phyloP scores from a whole-genome alignment of 345 rosid genomes.

The Erysimum cheiranthoides region DNA sequence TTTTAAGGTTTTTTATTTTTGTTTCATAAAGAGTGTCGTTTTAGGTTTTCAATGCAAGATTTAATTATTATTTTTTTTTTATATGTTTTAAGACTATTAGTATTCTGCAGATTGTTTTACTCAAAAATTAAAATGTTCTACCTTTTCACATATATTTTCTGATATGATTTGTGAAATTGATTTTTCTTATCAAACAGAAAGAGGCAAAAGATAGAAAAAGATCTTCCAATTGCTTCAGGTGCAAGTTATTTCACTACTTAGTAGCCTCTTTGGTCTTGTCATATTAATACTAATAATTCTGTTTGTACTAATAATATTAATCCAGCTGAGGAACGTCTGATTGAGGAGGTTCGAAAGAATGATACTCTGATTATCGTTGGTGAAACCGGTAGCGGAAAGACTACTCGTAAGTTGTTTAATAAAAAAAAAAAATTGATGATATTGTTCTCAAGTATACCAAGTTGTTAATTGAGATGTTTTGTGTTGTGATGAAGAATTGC shows the following conservation, averaged over 20 bases:
- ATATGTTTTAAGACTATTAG: no score
- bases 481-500: constrained; percentile 65
- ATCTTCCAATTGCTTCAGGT: constrained; percentile 94
- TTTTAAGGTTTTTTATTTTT: no score
- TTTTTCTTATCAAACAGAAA: constrained; percentile 37
- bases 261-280: background rate
- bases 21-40: no score
- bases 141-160: no score
- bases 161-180: background rate
- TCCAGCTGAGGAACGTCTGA: constrained; percentile 69
- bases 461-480: background rate
- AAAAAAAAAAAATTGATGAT: background rate
- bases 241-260: background rate
- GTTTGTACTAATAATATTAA: background rate
- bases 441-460: no score
- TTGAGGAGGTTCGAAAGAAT: constrained; percentile 73
- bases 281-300: no score
- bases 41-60: no score
- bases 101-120: no score
- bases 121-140: no score
- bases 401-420: constrained; percentile 71
- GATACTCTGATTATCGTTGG: constrained; percentile 80
- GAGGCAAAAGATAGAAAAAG: constrained; percentile 59
- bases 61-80: no score
- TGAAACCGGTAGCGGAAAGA: constrained; percentile 97